Evolutionary conservation across 2,329 filamentous ascomycete genomes (phyloP).

Genomic region (Penicillium sp.): DNA sequence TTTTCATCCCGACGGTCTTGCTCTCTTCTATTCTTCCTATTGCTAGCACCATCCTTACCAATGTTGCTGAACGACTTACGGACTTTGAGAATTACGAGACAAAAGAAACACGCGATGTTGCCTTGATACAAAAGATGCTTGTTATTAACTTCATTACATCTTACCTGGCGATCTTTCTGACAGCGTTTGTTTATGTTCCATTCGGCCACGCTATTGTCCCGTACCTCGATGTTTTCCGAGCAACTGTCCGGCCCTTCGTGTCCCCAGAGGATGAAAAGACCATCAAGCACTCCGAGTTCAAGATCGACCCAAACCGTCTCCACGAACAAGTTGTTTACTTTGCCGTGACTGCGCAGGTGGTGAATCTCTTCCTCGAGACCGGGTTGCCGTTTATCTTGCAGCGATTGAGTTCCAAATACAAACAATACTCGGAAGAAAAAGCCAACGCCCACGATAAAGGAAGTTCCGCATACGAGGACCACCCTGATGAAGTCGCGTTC

Average conservation of each 20-base stretch:
- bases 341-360: constrained; percentile 89
- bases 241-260: constrained; percentile 71
- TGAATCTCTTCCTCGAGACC: constrained; percentile 82
- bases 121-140: constrained; percentile 89
- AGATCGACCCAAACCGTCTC: constrained; percentile 78
- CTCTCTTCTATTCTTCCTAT: constrained; percentile 77
- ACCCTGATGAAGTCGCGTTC: constrained; percentile 75
- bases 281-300: constrained; percentile 56
- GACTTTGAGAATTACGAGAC: constrained; percentile 92
- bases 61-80: constrained; percentile 72
- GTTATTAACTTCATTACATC: constrained; percentile 98
- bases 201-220: constrained; percentile 84
- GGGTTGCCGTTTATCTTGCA: constrained; percentile 83
- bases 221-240: constrained; percentile 79
- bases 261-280: constrained; percentile 69
- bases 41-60: constrained; percentile 74
- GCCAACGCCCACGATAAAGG: constrained; percentile 19
- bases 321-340: constrained; percentile 95
- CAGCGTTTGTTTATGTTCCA: constrained; percentile 90
- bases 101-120: constrained; percentile 73
- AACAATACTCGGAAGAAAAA: constrained; percentile 29
- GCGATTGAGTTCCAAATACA: constrained; percentile 70
- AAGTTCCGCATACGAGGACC: constrained; percentile 52
- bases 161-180: constrained; percentile 84
- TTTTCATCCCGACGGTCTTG: constrained; percentile 84